Evolutionary conservation across 441 rosid species (phyloP).

Genomic region (Pelargonium cotyledonis): DNA sequence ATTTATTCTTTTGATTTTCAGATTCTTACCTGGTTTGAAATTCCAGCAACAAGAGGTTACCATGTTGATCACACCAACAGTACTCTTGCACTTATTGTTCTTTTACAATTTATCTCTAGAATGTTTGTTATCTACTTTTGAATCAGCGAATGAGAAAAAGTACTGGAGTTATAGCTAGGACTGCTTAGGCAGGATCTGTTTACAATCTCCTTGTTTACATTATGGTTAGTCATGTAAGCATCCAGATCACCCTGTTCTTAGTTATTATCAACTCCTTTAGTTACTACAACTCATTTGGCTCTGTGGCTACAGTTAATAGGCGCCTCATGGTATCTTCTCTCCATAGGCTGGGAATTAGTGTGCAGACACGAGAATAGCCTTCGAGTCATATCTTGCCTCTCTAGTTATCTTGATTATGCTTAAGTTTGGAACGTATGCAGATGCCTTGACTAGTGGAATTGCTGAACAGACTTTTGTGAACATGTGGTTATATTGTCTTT

Average conservation of each 20-base stretch:
- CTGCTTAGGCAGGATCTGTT: slow-evolving; percentile 99
- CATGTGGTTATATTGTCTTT: slow-evolving; percentile 81
- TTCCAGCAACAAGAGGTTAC: slow-evolving; percentile 54
- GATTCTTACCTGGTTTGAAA: slow-evolving; percentile 76
- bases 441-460: slow-evolving; percentile 52
- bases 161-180: slow-evolving; percentile 75
- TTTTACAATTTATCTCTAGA: slow-evolving; percentile 73
- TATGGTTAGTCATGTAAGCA: slow-evolving; percentile 87
- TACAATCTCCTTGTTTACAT: slow-evolving; percentile 78
- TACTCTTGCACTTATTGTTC: slow-evolving; percentile 72
- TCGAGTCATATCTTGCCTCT: slow-evolving; percentile 37
- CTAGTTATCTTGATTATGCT: slow-evolving; percentile 62
- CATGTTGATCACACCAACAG: slow-evolving; percentile 60
- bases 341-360: slow-evolving; percentile 57
- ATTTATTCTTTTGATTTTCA: slow-evolving; percentile 20
- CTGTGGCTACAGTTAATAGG: slow-evolving; percentile 52
- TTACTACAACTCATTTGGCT: neutral
- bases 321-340: slow-evolving; percentile 76
- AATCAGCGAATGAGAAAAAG: slow-evolving; percentile 79
- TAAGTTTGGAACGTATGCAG: slow-evolving; percentile 61
- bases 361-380: slow-evolving; percentile 43
- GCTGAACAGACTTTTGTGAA: slow-evolving; percentile 50
- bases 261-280: neutral
- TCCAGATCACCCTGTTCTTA: neutral
- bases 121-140: slow-evolving; percentile 77